Conservation (phyloP, 164 flowering plant genomes). For the Sextonia rubra region DNA sequence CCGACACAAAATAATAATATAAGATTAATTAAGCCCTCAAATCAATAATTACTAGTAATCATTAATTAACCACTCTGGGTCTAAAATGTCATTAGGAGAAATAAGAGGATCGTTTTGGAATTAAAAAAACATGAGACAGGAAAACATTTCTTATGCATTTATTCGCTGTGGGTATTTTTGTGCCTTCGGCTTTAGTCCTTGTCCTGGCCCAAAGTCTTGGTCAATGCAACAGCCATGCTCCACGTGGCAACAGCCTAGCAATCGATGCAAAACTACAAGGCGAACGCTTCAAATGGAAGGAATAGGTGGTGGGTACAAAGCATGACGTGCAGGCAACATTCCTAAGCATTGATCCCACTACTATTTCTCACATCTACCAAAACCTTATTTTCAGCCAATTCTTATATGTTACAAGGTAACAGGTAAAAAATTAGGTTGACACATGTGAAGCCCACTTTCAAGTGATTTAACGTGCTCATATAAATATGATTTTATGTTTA, state of each 20-base stretch:
- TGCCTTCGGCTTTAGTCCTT: background rate
- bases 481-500: no score
- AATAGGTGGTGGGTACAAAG: background rate
- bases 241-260: background rate
- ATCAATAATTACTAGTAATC: background rate
- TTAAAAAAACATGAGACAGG: background rate
- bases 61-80: background rate
- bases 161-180: background rate
- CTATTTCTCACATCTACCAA: no score
- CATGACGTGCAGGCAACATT: background rate
- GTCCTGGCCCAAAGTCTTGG: background rate
- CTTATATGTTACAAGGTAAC: no score
- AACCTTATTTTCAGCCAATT: no score
- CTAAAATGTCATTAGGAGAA: background rate
- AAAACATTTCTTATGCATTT: background rate
- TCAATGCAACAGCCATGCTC: background rate
- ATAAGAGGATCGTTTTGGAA: no score
- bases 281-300: background rate
- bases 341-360: background rate
- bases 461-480: no score
- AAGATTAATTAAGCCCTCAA: no score
- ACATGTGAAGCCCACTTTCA: no score
- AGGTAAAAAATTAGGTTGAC: no score
- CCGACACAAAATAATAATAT: no score
- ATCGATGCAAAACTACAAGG: background rate